phyloP scores from a whole-genome alignment of 352 stramenopile species.

The Globisporangium paroecandrum region DNA sequence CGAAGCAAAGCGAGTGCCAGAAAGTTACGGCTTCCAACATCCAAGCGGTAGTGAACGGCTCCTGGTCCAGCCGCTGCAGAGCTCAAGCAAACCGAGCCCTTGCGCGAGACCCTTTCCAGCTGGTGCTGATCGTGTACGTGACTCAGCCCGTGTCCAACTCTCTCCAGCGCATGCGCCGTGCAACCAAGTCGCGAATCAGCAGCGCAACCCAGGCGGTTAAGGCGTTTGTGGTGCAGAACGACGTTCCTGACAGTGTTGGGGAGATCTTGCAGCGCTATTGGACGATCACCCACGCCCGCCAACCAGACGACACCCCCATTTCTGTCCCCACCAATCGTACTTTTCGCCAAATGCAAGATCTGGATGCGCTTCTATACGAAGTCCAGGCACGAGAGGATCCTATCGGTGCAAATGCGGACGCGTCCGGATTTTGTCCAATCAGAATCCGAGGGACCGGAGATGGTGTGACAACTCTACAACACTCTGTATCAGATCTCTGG shows the following conservation, averaged over 20 bases:
- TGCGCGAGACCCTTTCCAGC: not conserved
- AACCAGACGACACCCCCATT: not conserved
- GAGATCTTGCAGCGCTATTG: not conserved
- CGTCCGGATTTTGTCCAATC: too few relatives aligned
- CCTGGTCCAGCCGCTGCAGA: constrained; percentile 1
- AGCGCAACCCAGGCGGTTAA: not conserved
- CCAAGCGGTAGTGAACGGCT: not conserved
- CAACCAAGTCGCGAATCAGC: not conserved
- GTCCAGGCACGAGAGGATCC: not conserved
- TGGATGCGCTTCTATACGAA: not conserved
- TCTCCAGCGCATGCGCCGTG: not conserved
- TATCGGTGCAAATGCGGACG: too few relatives aligned
- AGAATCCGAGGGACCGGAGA: too few relatives aligned
- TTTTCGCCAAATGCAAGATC: not conserved
- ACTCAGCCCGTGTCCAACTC: not conserved
- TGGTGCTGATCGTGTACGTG: not conserved
- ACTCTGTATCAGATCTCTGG: too few relatives aligned
- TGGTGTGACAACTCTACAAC: too few relatives aligned
- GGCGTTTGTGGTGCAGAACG: not conserved
- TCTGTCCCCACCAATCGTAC: not conserved
- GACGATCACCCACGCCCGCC: not conserved
- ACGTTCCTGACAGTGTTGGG: not conserved
- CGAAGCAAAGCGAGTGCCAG: not conserved
- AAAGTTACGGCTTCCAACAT: not conserved
- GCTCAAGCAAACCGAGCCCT: not conserved